Evolutionary conservation across 1,139 yeast genomes (phyloP).

Genomic region (Taphrina communis): DNA sequence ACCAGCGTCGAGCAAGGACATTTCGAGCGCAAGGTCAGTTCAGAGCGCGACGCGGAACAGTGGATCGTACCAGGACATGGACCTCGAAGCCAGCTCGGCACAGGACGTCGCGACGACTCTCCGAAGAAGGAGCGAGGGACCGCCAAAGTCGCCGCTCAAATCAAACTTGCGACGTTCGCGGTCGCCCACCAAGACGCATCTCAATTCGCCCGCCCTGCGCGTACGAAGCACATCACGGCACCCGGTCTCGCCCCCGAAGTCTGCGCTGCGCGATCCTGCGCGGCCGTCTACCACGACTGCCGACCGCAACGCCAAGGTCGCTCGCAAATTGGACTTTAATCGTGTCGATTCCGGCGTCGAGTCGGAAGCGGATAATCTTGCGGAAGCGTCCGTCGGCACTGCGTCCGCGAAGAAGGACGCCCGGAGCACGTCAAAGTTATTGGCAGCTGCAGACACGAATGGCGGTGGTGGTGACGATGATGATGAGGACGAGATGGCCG

Average conservation of each 20-base stretch:
- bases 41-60: constrained; percentile 17
- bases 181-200: constrained; percentile 47
- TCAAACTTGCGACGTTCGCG: constrained; percentile 33
- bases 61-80: constrained; percentile 34
- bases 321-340: constrained; percentile 43
- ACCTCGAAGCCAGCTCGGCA: constrained; percentile 37
- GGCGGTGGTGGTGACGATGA: not conserved
- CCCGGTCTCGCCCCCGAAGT: constrained; percentile 30
- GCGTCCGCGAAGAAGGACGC: not conserved
- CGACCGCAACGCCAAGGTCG: constrained; percentile 22
- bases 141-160: constrained; percentile 9
- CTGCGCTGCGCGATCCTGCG: constrained; percentile 21
- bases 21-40: constrained; percentile 22
- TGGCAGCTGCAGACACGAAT: constrained; percentile 4
- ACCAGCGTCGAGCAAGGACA: constrained; percentile 11
- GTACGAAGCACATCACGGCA: constrained; percentile 42
- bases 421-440: not conserved
- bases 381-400: not conserved
- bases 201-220: constrained; percentile 48
- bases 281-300: constrained; percentile 9
- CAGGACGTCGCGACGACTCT: constrained; percentile 30
- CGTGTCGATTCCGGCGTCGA: constrained; percentile 23
- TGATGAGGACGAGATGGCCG: constrained; percentile 18
- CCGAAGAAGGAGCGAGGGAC: constrained; percentile 23
- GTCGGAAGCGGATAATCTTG: constrained; percentile 13